phyloP scores from a whole-genome alignment of 2,329 filamentous ascomycete species.

The Trichocomaceae sp. region DNA sequence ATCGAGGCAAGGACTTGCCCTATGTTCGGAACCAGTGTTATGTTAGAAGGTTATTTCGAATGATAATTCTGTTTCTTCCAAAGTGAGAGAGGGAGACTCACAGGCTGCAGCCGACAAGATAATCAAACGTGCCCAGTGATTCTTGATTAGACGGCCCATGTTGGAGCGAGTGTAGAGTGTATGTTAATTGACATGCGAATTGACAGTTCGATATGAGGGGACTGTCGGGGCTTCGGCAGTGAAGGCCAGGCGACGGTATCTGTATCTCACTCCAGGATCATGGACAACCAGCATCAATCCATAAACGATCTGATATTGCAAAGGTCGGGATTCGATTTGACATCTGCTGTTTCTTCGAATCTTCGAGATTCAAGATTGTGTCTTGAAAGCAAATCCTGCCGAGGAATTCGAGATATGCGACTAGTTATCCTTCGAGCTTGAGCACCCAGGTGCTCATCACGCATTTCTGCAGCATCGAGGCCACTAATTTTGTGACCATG shows the following conservation, averaged over 20 bases:
- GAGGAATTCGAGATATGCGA: neutral
- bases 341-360: neutral
- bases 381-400: too few species aligned
- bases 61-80: neutral
- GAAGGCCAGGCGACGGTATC: conserved; percentile 5
- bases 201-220: neutral
- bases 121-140: conserved; percentile 96
- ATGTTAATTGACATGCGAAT: neutral
- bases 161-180: conserved; percentile 17
- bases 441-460: neutral
- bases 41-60: neutral
- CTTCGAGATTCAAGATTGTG: neutral
- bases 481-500: neutral
- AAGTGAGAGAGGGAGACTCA: conserved; percentile 38
- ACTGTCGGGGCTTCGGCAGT: neutral
- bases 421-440: neutral
- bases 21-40: conserved; percentile 32
- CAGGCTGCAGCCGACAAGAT: conserved; percentile 75
- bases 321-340: neutral
- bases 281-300: neutral
- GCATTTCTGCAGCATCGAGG: neutral
- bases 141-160: conserved; percentile 99
- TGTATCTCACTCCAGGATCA: too few species aligned
- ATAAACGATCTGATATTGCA: neutral
- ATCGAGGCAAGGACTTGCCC: conserved; percentile 81